Conservation (phyloP, 2,329 filamentous ascomycete species). For the Colletotrichum liaoningense region DNA sequence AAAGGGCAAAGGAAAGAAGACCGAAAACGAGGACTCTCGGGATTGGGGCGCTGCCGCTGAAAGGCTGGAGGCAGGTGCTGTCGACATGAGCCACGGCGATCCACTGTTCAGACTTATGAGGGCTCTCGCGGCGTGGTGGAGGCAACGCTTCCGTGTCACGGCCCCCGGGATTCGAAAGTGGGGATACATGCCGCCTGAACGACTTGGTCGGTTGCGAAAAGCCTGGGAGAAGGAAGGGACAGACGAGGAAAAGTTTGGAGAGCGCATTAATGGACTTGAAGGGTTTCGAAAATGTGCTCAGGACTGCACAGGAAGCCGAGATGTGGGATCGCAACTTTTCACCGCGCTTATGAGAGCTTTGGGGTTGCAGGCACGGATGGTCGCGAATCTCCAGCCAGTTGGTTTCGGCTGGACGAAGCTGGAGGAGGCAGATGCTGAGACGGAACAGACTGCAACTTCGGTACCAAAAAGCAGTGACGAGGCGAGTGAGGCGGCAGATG, state of each 20-base stretch:
- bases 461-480: constrained; percentile 26
- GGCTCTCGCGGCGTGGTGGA: constrained; percentile 87
- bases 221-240: constrained; percentile 73
- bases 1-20: constrained; percentile 52
- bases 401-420: constrained; percentile 92
- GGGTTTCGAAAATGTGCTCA: constrained; percentile 78
- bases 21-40: constrained; percentile 47
- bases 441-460: constrained; percentile 39
- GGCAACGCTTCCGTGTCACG: constrained; percentile 81
- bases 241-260: constrained; percentile 77
- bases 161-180: constrained; percentile 86
- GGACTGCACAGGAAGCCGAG: constrained; percentile 82
- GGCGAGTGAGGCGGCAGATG: constrained; percentile 22
- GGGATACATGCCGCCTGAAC: constrained; percentile 85
- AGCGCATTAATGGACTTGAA: constrained; percentile 74
- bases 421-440: constrained; percentile 77
- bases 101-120: constrained; percentile 83
- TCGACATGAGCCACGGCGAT: constrained; percentile 86
- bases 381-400: constrained; percentile 85
- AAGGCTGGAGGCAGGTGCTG: constrained; percentile 74
- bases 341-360: constrained; percentile 85
- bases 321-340: constrained; percentile 90
- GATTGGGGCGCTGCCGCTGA: constrained; percentile 81
- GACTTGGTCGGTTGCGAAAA: constrained; percentile 78
- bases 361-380: constrained; percentile 84